Base-by-base conservation (phyloP, 2,329 filamentous ascomycete species). In the Remersonia thermophila region DNA sequence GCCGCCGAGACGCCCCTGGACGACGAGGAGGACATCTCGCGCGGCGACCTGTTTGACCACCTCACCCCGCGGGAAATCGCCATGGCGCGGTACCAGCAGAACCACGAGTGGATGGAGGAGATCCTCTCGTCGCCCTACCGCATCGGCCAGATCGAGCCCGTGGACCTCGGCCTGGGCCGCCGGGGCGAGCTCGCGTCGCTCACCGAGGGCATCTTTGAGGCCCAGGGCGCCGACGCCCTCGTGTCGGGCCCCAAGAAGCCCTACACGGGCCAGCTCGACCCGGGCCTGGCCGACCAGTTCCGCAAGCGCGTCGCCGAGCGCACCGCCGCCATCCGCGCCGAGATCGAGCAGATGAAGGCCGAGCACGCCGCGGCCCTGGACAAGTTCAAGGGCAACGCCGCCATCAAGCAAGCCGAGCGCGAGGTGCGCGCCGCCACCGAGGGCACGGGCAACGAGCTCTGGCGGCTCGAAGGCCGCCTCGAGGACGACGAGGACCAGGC, bases 61-160 rank as follows among this genome's bases (percentile, higher is more conserved):
- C 66, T 95, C 43, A 89, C 85, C 0, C 87, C 87, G 3, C 74
- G 87, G 30, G 91, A 98, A 45, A 81, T 98, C 42, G 93, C 86
- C 48, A 67, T 84, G 41, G 75, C 77, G 45, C 75, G 91, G 37
- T 98, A 95, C 57, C 80, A 80, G 55, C 86, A 95, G 54, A 93
- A 98, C 51, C 89, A 98, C 51, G 85, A 94, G 56, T 96, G 89
- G 91, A 94, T 98, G 84, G 91, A 96, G 53, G 89, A 98, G 59
- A 79, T 98, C 18, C 73, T 96, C 36, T 84, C 83, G 1, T 96
- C 89, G 1, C 85, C 87, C 0, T 95, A 94, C 54, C 71, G 81
- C 16, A 81, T 89, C 43, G 73, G 72, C 33, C 84, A 93, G 54
- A 93, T 98, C 39, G 75, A 80, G 7, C 86, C 89, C 1, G 76